Evolutionary conservation across 805 yeast genomes (phyloP).

Genomic region (Suhomyces canberraensis): DNA sequence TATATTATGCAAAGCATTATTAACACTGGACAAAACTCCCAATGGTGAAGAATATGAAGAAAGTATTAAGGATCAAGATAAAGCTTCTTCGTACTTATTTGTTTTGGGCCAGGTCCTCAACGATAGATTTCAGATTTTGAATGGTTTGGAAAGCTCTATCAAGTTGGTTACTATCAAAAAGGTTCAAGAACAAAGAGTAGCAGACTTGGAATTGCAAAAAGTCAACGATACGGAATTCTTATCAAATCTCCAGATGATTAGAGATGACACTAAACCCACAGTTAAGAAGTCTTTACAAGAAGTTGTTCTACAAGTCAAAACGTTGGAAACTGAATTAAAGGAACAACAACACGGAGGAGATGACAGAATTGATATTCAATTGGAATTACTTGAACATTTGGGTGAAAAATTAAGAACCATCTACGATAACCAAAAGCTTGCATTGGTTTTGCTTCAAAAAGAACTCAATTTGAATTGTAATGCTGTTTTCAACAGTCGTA

Average conservation of each 20-base stretch:
- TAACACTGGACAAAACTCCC: conserved; percentile 45
- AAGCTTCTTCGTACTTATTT: conserved; percentile 56
- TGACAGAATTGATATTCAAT: conserved; percentile 12
- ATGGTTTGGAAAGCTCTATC: conserved; percentile 30
- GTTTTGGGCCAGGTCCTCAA: conserved; percentile 46
- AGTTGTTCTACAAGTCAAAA: conserved; percentile 24
- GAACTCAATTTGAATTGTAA: conserved; percentile 54
- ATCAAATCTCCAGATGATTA: conserved; percentile 16
- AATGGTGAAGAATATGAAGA: conserved; percentile 77
- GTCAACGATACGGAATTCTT: conserved; percentile 26
- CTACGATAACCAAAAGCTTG: conserved; percentile 43
- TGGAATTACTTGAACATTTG: conserved; percentile 18
- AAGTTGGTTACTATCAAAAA: conserved; percentile 15
- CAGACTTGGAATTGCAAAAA: conserved; percentile 22
- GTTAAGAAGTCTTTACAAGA: conserved; percentile 34
- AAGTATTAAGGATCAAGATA: conserved; percentile 73
- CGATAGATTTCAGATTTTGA: conserved; percentile 41
- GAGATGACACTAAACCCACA: conserved; percentile 25
- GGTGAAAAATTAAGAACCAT: conserved; percentile 24
- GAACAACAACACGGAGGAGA: conserved; percentile 17
- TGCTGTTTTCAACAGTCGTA: conserved; percentile 70
- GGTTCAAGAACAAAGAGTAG: conserved; percentile 17
- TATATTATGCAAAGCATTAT: conserved; percentile 48
- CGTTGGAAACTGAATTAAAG: conserved; percentile 23
- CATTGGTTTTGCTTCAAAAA: conserved; percentile 38